Conservation (phyloP, 345 rosid species). For the Citrus reticulata region DNA sequence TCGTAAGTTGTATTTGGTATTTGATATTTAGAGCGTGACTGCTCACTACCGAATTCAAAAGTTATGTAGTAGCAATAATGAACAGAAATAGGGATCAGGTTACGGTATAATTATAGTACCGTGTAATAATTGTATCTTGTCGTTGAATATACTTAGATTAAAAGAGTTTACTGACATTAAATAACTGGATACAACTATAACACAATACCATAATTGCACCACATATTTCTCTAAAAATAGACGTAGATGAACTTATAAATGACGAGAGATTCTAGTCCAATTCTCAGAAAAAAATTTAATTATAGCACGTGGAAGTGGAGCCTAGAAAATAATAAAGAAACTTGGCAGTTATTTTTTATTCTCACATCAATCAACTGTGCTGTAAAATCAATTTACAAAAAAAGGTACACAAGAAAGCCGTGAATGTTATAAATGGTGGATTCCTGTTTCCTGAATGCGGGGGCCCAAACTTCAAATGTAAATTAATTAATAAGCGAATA, state of each 20-base stretch:
- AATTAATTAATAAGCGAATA: too few relatives aligned
- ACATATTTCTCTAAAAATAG: too few relatives aligned
- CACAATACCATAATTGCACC: rapidly evolving
- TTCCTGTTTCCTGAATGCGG: too few relatives aligned
- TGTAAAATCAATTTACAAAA: not conserved
- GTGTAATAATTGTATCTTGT: rapidly evolving
- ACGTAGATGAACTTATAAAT: not conserved
- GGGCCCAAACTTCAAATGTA: too few relatives aligned
- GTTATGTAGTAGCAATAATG: too few relatives aligned
- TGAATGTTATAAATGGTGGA: too few relatives aligned
- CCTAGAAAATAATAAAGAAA: not conserved
- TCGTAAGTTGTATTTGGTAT: too few relatives aligned
- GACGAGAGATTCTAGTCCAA: too few relatives aligned
- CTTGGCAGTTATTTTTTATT: too few relatives aligned
- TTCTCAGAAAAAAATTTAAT: not conserved
- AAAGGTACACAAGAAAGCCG: too few relatives aligned
- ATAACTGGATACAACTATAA: rapidly evolving
- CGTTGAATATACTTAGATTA: rapidly evolving
- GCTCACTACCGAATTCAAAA: too few relatives aligned
- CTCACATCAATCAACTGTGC: too few relatives aligned
- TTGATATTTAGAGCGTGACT: not conserved
- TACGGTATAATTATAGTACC: rapidly evolving
- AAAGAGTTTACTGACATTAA: rapidly evolving
- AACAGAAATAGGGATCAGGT: rapidly evolving
- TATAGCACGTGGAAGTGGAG: not conserved